phyloP scores from a whole-genome alignment of 352 stramenopile species.

The Globisporangium rhizosaccharum region DNA sequence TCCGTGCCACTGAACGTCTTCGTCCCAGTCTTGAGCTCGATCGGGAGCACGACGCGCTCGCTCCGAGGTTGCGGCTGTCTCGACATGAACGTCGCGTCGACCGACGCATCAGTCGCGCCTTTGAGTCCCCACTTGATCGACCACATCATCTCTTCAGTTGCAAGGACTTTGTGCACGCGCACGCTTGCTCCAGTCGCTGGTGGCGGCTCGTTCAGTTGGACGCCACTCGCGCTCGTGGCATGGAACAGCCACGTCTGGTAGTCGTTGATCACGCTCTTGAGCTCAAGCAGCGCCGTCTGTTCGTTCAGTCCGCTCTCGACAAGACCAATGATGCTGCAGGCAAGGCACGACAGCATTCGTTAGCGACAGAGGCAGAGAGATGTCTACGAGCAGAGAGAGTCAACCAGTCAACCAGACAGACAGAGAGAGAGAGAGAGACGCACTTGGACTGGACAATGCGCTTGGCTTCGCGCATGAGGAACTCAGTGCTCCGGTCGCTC shows the following conservation, averaged over 20 bases:
- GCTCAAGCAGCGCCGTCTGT: constrained; percentile 45
- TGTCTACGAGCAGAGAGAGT: neutral
- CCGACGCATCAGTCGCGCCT: constrained; percentile 65
- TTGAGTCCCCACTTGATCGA: constrained; percentile 83
- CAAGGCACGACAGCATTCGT: constrained; percentile 6
- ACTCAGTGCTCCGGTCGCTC: constrained; percentile 21
- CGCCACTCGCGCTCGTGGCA: neutral
- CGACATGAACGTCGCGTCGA: constrained; percentile 37
- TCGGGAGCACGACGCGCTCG: constrained; percentile 37
- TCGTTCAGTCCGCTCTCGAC: constrained; percentile 64
- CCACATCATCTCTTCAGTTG: constrained; percentile 84
- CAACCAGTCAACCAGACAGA: neutral
- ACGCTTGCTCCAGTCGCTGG: constrained; percentile 21
- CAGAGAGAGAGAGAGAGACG: constrained; percentile 7
- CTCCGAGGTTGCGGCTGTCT: neutral
- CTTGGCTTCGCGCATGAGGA: constrained; percentile 35
- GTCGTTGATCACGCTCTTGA: constrained; percentile 49
- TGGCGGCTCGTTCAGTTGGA: constrained; percentile 33
- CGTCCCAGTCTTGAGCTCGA: constrained; percentile 89
- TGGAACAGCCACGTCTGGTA: constrained; percentile 45
- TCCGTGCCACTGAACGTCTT: constrained; percentile 46
- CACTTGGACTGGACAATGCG: constrained; percentile 61
- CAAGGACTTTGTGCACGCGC: constrained; percentile 40
- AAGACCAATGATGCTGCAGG: constrained; percentile 51
- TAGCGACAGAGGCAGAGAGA: neutral